A percentile compares a stretch with the other conserved stretches of the same genome.
Conservation (phyloP, 257 asterid species). For the Thymus mandschuricus region DNA sequence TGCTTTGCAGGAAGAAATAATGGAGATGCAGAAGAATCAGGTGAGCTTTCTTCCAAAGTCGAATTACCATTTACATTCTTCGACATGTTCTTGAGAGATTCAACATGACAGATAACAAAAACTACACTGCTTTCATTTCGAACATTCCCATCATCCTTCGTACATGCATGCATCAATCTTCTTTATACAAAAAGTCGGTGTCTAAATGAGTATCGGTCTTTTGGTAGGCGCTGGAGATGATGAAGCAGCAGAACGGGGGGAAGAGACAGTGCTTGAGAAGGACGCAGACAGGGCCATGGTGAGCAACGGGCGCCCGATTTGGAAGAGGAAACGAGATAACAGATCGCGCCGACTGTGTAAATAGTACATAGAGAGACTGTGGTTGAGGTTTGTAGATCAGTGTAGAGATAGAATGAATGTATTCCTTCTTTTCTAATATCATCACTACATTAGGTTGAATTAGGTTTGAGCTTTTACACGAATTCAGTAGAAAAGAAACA, state of each 20-base stretch:
- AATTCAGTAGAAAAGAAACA: no score
- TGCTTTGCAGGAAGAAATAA: constrained; percentile 38
- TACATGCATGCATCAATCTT: no score
- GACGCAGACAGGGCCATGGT: constrained; percentile 91
- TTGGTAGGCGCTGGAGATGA: constrained; percentile 70
- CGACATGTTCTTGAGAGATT: background rate
- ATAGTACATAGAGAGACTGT: constrained; percentile 31
- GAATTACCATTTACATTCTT: background rate
- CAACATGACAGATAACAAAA: background rate
- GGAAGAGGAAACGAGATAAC: no score
- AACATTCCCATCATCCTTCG: constrained; percentile 2
- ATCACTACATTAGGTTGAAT: no score
- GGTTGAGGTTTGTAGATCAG: constrained; percentile 27
- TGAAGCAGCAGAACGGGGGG: constrained; percentile 50
- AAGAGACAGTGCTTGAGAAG: constrained; percentile 84
- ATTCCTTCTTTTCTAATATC: no score
- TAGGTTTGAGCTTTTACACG: no score
- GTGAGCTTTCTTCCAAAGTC: constrained; percentile 21
- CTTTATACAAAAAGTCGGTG: no score
- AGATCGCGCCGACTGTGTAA: constrained; percentile 13
- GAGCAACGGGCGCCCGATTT: constrained; percentile 10
- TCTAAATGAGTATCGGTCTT: no score
- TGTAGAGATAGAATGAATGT: constrained; percentile 16
- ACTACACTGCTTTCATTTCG: background rate
- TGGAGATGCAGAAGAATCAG: constrained; percentile 53